A percentile compares a stretch with the other conserved stretches of the same genome.
phyloP scores from a whole-genome alignment of 768 basidiomycete species.

The Ramaria sp. region DNA sequence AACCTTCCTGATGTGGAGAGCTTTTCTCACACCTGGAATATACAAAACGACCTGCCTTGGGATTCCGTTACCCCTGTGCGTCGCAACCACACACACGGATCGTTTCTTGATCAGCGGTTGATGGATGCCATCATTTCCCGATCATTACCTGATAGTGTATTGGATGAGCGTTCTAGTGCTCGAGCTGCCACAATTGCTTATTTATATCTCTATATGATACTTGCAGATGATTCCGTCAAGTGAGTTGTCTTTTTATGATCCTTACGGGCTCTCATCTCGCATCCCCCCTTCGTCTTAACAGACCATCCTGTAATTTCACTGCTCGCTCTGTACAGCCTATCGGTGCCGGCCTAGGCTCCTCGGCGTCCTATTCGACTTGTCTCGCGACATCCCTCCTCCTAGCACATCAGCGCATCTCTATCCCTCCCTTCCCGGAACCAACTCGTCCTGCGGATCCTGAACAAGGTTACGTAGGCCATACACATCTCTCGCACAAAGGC shows the following conservation, averaged over 20 bases:
- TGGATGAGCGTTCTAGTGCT: constrained; percentile 24
- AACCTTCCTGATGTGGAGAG: constrained; percentile 71
- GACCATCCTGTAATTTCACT: constrained; percentile 70
- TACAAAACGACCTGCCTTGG: constrained; percentile 66
- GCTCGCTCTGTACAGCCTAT: constrained; percentile 86
- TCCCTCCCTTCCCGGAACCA: constrained; percentile 41
- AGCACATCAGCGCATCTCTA: constrained; percentile 54
- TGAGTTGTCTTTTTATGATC: constrained; percentile 24
- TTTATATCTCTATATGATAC: constrained; percentile 86
- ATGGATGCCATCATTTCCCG: constrained; percentile 55
- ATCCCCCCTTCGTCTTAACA: constrained; percentile 18
- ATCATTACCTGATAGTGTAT: constrained; percentile 25
- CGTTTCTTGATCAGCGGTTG: constrained; percentile 61
- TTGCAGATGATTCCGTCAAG: constrained; percentile 48
- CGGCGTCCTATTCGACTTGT: constrained; percentile 90
- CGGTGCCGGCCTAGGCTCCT: constrained; percentile 93
- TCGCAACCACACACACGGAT: constrained; percentile 44
- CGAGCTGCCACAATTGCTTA: constrained; percentile 58
- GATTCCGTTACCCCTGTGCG: constrained; percentile 46
- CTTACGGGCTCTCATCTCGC: constrained; percentile 11
- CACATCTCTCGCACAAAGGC: constrained; percentile 55
- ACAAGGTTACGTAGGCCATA: constrained; percentile 35
- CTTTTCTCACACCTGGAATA: constrained; percentile 74
- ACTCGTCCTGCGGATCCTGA: constrained; percentile 21
- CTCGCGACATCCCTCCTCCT: constrained; percentile 72